Evolutionary conservation across 768 basidiomycete genomes (phyloP), one percentile per base, ranked within the genome.

Genomic region (Floccularia luteovirens): DNA sequence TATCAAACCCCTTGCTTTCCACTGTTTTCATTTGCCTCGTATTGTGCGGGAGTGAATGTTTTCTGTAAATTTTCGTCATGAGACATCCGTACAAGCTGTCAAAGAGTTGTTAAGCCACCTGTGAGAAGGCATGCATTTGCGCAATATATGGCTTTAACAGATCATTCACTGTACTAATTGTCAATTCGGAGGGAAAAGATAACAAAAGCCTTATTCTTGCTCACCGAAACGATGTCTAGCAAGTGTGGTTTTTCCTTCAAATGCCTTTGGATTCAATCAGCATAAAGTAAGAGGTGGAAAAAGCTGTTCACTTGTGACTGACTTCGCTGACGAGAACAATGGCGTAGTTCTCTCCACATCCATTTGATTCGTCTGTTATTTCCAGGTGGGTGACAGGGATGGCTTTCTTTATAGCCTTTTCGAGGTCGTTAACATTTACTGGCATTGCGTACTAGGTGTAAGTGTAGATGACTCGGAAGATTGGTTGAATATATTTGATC

Each of bases 61-160:
- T 82, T 86, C 84, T 87, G 44, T 4, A 33, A 31, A 11, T 3
- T 42, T 17, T 28, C 11, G 21, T 31, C 34, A 23, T 36, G 11
- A 41, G 21, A 41, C 16, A 19, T n/a, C 27, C 24, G 22, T 38
- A 35, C 17, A 11, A 22, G 27, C 10, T 8, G 27, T 8, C 36
- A 8, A 7, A 19, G 13, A 13, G 24, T 4, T 19, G 3, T 24
- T 10, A 32, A 40, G 62, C 38, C 48, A 88, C 89, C 78, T 91
- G 88, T 11, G 88, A 88, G 59, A 91, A 91, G 3, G 89, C 88
- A 50, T 91, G 88, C 73, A 91, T 80, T 42, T 82, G 75, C 0
- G 82, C 66, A 42, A 91, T 89, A 49, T 89, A 68, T 2, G 62
- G 63, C 61, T 85, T 90, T 51, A 91, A 55, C 6, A 80, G 52